Conservation (phyloP, 306 rosid genomes). For the Delonix regia region DNA sequence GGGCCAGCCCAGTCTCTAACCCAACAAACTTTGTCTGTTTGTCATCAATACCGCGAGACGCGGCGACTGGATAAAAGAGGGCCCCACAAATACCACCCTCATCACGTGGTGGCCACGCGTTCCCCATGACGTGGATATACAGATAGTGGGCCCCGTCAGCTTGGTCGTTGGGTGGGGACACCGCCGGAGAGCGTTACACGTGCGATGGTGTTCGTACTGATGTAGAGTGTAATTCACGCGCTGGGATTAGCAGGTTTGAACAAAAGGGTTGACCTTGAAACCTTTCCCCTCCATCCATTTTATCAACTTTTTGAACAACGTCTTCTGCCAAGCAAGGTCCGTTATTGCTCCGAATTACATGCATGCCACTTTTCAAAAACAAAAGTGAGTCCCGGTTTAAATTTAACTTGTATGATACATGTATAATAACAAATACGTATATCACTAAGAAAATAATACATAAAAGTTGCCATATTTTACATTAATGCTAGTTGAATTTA, state of each 20-base stretch:
- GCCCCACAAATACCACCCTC: constrained; percentile 26
- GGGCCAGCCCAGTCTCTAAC: background rate
- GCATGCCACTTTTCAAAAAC: no score
- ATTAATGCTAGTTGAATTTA: no score
- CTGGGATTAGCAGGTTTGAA: no score
- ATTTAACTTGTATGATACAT: no score
- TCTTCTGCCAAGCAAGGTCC: background rate
- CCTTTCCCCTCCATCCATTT: no score
- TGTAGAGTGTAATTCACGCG: background rate
- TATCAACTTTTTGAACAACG: no score
- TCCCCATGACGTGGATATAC: background rate
- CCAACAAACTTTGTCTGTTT: background rate
- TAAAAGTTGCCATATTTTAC: no score
- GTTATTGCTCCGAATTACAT: background rate
- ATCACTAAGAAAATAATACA: no score
- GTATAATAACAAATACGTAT: no score
- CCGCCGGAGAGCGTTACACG: background rate
- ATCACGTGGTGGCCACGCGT: constrained; percentile 44
- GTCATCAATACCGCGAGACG: constrained; percentile 28
- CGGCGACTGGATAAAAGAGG: constrained; percentile 44
- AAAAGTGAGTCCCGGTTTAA: no score
- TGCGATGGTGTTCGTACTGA: background rate
- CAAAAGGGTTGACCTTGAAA: no score
- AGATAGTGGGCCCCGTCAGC: constrained; percentile 12
- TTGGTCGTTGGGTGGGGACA: background rate